Base-by-base conservation (phyloP, 441 rosid genomes). In the Metrosideros polymorpha region DNA sequence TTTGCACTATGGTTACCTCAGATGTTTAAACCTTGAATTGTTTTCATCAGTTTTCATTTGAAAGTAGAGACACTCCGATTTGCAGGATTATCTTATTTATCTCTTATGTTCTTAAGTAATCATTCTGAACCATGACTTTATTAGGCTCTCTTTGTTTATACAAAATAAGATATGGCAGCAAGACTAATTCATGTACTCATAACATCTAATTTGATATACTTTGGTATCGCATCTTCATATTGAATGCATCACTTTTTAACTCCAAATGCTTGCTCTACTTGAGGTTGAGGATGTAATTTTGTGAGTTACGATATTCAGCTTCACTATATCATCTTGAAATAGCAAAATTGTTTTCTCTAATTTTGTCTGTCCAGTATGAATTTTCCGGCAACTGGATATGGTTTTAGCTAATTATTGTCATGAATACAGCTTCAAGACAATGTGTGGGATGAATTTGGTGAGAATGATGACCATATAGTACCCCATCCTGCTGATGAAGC, bases 391-490 rank as follows among this genome's bases (percentile, higher is more conserved):
- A 71, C 47, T 39, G 17, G 30, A 39, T 71, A 39, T 71, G 79
- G 79, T 6, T 47, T 39, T 39, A 24, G 49, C 49, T 71, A 39
- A 71, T 39, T 39, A 39, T 39, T 19, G 39, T 71, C 79, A 66
- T 61, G 83, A 30, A 54, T 88, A 77, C 96, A 97, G 99, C 92
- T 92, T 84, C 93, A 92, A 87, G 92, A 92, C 90, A 92, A 92
- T 86, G 89, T 86, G 82, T 94, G 92, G 89, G 93, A 89, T 85
- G 96, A 92, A 82, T 93, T 92, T 88, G 89, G 90, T 83, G 92
- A 86, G 59, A 91, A 85, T 77, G 96, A 91, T 86, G 97, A 95
- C 92, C 96, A 94, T 90, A 92, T 92, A 91, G 98, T 95, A 84
- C 99, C 97, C 83, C 91, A 88, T 89, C 89, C 94, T 17, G 75